phyloP scores from a whole-genome alignment of 1,284 basidiomycete genomes.

The Apiotrichum laibachii region DNA sequence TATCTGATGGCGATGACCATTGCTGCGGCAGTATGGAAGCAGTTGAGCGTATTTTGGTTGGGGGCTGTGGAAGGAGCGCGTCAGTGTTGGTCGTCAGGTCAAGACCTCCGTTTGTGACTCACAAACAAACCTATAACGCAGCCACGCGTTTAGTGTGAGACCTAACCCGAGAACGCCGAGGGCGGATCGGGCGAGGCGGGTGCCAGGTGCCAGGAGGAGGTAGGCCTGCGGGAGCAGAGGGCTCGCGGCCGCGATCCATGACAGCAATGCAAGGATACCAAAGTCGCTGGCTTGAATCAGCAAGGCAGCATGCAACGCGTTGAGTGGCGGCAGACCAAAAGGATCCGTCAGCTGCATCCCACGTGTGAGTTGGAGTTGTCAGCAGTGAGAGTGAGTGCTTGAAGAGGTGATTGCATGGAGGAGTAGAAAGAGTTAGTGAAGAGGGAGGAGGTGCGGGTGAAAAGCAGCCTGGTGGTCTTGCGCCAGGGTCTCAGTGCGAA shows the following conservation, averaged over 20 bases:
- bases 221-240: slow-evolving; percentile 29
- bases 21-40: slow-evolving; percentile 25
- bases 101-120: slow-evolving; percentile 1
- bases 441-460: no score
- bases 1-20: slow-evolving; percentile 31
- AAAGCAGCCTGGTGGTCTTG: no score
- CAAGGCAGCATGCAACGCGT: not conserved
- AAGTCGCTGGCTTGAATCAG: not conserved
- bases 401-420: no score
- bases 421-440: no score
- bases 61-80: slow-evolving; percentile 21
- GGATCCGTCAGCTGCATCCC: not conserved
- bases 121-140: slow-evolving; percentile 30
- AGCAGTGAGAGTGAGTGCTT: no score
- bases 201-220: slow-evolving; percentile 26
- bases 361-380: not conserved
- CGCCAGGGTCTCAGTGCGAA: no score
- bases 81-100: not conserved
- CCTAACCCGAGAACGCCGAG: slow-evolving; percentile 21
- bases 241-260: not conserved
- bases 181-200: slow-evolving; percentile 23
- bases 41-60: slow-evolving; percentile 30
- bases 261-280: not conserved
- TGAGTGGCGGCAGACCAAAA: not conserved
- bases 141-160: slow-evolving; percentile 18